These are phyloP conservation scores for Yamadazyma insecticola DNA, from an alignment of 805 yeast genomes.

Conservation along the genomic window DNA sequence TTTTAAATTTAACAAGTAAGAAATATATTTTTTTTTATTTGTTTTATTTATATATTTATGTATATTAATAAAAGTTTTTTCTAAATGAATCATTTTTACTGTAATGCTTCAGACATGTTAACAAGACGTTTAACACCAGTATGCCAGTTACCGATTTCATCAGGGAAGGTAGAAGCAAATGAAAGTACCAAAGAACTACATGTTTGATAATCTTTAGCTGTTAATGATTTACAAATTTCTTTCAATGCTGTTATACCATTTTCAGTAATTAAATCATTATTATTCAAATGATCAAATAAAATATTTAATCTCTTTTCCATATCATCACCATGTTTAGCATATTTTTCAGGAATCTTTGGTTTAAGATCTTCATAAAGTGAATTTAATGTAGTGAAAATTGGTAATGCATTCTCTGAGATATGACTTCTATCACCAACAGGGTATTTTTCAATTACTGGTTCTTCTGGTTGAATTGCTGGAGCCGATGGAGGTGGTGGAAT, in stretches of 20 bases:
- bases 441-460: conserved; percentile 20
- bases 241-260: conserved; percentile 53
- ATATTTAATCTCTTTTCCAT: conserved; percentile 77
- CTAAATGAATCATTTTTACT: conserved; percentile 6
- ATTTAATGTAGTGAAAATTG: conserved; percentile 55
- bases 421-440: conserved; percentile 69
- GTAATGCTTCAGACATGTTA: conserved; percentile 54
- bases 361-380: conserved; percentile 55
- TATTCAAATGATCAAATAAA: conserved; percentile 73
- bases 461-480: conserved; percentile 18
- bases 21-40: background rate
- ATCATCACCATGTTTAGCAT: conserved; percentile 67
- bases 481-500: conserved; percentile 17
- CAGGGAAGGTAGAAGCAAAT: conserved; percentile 59
- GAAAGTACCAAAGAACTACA: conserved; percentile 57
- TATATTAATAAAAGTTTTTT: background rate
- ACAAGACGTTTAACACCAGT: conserved; percentile 86
- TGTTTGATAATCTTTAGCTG: conserved; percentile 46
- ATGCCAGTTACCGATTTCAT: conserved; percentile 88
- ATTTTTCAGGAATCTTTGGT: conserved; percentile 73
- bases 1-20: conserved; percentile 1
- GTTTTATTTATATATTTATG: conserved; percentile 1
- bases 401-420: conserved; percentile 53
- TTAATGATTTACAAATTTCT: conserved; percentile 47
- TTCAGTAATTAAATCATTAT: conserved; percentile 57